Base-by-base conservation (phyloP, 2,329 filamentous ascomycete species). In the Sclerotinia borealis region DNA sequence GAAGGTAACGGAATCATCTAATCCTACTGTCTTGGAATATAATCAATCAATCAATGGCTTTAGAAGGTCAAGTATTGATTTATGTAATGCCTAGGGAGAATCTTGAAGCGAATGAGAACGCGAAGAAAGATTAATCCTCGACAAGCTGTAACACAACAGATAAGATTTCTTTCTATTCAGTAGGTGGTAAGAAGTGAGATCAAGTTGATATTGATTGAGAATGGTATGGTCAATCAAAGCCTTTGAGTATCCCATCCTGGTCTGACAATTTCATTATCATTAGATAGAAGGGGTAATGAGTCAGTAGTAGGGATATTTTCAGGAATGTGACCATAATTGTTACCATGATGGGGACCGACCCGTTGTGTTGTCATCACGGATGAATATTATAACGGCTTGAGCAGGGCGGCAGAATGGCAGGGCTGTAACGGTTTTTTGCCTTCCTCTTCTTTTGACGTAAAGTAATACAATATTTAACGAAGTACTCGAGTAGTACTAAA, bases 301-400 rank as follows among this genome's bases (percentile, higher is more conserved):
- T 29, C 36, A 15, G 22, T 27, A 22, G 45, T 31, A 47, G 34
- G 47, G 59, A 34, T 52, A 31, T 39, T 50, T 47, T 31, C 59
- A 47, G 49, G 49, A 61, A 55, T 61, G 59, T 39, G 49, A 55
- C 49, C 39, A 55, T 39, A 39, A 29, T 36, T 47, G 36, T 36
- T 47, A 29, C 59, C 59, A 55, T 61, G 36, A 61, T 55, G 59
- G 39, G 59, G 39, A 48, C 49, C 49, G 59, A 61, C n/a, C 59
- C 49, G 49, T 61, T 61, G 49, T 22, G 39, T 47, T 37, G 49
- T 55, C 59, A 61, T 55, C 59, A 55, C 49, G 49, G 49, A 45
- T 61, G n/a, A 45, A 25, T 41, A 61, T 43, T 15, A 43, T 50
- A 29, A 39, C 25, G 25, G 37, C 25, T 55, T 45, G 22, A 59